phyloP scores from a whole-genome alignment of 352 stramenopile species.

The Phytophthora agathidicida region DNA sequence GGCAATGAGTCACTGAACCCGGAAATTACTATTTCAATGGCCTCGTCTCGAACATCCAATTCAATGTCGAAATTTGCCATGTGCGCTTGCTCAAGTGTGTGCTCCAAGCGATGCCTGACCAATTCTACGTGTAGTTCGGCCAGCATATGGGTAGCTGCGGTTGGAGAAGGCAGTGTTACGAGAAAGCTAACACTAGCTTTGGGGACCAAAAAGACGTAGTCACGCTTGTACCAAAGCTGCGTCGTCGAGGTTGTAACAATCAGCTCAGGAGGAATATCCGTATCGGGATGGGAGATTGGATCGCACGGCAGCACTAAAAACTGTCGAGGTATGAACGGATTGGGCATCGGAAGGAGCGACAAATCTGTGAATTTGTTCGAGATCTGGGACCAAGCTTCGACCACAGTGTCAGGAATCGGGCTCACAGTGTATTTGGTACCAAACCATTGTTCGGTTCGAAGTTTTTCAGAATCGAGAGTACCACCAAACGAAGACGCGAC shows the following conservation, averaged over 20 bases:
- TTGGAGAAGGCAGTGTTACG: conserved; percentile 58
- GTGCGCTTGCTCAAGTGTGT: conserved; percentile 67
- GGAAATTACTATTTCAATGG: conserved; percentile 68
- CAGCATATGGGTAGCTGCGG: conserved; percentile 57
- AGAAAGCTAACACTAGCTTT: conserved; percentile 75
- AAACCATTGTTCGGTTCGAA: conserved; percentile 61
- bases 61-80: conserved; percentile 64
- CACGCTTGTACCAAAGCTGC: conserved; percentile 83
- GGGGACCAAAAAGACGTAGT: conserved; percentile 66
- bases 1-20: conserved; percentile 79
- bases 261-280: conserved; percentile 37
- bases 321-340: conserved; percentile 73
- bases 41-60: conserved; percentile 61
- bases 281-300: neutral
- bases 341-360: conserved; percentile 34
- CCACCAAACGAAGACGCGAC: conserved; percentile 55
- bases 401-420: conserved; percentile 33
- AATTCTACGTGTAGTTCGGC: conserved; percentile 72
- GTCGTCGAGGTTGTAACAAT: conserved; percentile 41
- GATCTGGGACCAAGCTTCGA: conserved; percentile 27
- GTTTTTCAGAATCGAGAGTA: conserved; percentile 4
- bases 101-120: conserved; percentile 71
- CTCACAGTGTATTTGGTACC: conserved; percentile 54
- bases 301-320: conserved; percentile 55
- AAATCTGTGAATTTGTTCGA: neutral